Percentiles rank a stretch among this genome's conserved stretches.
These are phyloP conservation scores for Termitomyces sp. DNA, from an alignment of 768 basidiomycete genomes.

Conservation along the genomic window DNA sequence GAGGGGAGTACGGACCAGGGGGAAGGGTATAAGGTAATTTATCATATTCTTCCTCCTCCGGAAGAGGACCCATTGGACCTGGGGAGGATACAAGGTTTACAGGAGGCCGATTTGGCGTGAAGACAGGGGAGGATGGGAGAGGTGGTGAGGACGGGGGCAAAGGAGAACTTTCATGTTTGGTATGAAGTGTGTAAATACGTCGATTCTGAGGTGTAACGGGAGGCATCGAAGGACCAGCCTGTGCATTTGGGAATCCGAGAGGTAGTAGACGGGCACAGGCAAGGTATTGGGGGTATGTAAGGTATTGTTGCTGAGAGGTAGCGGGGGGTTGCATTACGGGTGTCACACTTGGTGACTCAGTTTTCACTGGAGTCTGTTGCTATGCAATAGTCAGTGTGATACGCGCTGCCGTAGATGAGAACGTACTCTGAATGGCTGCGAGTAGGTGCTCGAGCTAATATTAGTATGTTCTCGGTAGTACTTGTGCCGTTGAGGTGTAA, in stretches of 20 bases:
- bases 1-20: constrained; percentile 73
- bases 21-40: constrained; percentile 74
- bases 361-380: constrained; percentile 26
- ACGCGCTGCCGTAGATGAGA: constrained; percentile 1
- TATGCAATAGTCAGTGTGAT: constrained; percentile 12
- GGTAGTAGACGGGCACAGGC: constrained; percentile 20
- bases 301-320: constrained; percentile 25
- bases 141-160: constrained; percentile 61
- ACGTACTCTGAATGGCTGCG: constrained; percentile 24
- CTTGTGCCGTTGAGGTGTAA: constrained; percentile 56
- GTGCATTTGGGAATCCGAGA: constrained; percentile 25
- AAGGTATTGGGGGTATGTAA: constrained; percentile 35
- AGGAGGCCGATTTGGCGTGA: constrained; percentile 54
- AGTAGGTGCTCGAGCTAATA: constrained; percentile 21
- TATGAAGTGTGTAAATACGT: constrained; percentile 31
- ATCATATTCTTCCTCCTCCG: constrained; percentile 61
- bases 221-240: constrained; percentile 29
- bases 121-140: constrained; percentile 50
- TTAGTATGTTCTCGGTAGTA: constrained; percentile 57
- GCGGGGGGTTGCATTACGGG: constrained; percentile 19
- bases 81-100: constrained; percentile 84
- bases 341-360: constrained; percentile 43
- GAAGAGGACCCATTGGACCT: constrained; percentile 65
- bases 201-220: constrained; percentile 47
- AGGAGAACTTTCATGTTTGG: constrained; percentile 34